Evolutionary conservation across 305 asterid genomes (phyloP), one percentile per base, ranked within the genome.

Genomic region (Salvia sclarea): DNA sequence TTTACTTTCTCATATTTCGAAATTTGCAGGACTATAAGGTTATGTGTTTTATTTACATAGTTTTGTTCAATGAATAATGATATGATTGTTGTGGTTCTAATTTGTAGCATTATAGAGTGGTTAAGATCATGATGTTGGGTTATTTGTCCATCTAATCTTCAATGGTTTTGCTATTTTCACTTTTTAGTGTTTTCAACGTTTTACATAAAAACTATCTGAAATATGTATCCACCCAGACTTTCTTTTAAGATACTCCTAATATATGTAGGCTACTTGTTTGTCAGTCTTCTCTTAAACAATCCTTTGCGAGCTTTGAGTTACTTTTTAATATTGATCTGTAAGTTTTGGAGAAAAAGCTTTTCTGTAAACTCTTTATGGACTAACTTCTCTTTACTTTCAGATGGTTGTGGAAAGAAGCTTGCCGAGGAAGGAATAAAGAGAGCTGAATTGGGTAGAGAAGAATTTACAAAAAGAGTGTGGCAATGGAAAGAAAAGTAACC

Each of bases 391-490:
- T 77, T 77, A 28, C 64, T 80, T 83, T 73, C 90, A 94, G 98
- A 73, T 94, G 79, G 99, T 94, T 83, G 99, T 94, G 82, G 99
- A 94, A 79, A 87, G 88, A 82, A 94, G 99, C 91, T 94, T 70
- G 95, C 85, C 18, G 84, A 85, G 59, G 96, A 89, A 88, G 99
- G 99, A 81, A 79, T 87, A 74, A 89, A 89, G 79, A 82, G 94
- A 84, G 81, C 80, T 74, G 99, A 94, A 67, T 75, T 94, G 88
- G 88, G 95, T 52, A 82, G 99, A 83, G 99, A 91, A 52, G 98
- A 91, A 80, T 94, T 94, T 69, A 78, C 89, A 21, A 87, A 86
- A 70, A 85, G 88, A 85, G 96, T 94, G 56, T 94, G 98, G 99
- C 90, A 87, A 73, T 94, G 99, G 98, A 94, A 94, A 86, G 89